These are phyloP conservation scores for Arthroderma sp. DNA, from an alignment of 2,329 filamentous ascomycete genomes.

Conservation along the genomic window DNA sequence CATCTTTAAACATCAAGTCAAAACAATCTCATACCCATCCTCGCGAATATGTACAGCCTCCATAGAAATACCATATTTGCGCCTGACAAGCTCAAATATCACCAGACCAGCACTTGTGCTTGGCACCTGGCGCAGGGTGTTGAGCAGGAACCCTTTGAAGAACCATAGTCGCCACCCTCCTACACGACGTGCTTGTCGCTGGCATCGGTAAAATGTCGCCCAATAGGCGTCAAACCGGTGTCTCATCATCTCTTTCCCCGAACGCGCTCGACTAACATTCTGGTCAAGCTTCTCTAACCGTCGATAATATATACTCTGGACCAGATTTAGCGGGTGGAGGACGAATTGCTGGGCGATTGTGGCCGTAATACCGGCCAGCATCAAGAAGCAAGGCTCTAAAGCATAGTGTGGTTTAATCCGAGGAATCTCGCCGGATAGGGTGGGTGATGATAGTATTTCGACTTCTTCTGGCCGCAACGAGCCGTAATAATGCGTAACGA, in stretches of 20 bases:
- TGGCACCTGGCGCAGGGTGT: slow-evolving; percentile 46
- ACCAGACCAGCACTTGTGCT: slow-evolving; percentile 52
- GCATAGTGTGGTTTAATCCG: slow-evolving; percentile 50
- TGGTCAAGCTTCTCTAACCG: slow-evolving; percentile 48
- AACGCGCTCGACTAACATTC: slow-evolving; percentile 32
- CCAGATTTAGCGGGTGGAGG: slow-evolving; percentile 44
- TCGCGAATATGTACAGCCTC: slow-evolving; percentile 42
- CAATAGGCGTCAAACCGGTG: slow-evolving; percentile 49
- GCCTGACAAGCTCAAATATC: slow-evolving; percentile 50
- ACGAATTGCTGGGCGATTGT: slow-evolving; percentile 46
- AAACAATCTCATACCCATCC: slow-evolving; percentile 49
- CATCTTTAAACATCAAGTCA: slow-evolving; percentile 19
- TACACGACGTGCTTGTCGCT: slow-evolving; percentile 35
- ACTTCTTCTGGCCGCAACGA: slow-evolving; percentile 19
- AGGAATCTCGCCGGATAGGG: slow-evolving; percentile 22
- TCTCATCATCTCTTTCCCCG: slow-evolving; percentile 31
- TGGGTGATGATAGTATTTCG: slow-evolving; percentile 17
- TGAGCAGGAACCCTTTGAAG: slow-evolving; percentile 43
- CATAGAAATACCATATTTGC: slow-evolving; percentile 44
- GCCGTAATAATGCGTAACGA: slow-evolving; percentile 47
- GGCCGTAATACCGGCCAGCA: slow-evolving; percentile 46
- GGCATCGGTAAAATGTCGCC: slow-evolving; percentile 45
- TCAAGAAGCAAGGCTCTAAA: slow-evolving; percentile 48
- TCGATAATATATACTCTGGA: slow-evolving; percentile 48
- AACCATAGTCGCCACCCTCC: slow-evolving; percentile 45